Evolutionary conservation across 768 basidiomycete genomes (phyloP), one percentile per base, ranked within the genome.

Genomic region (Amanita pseudoporphyria): DNA sequence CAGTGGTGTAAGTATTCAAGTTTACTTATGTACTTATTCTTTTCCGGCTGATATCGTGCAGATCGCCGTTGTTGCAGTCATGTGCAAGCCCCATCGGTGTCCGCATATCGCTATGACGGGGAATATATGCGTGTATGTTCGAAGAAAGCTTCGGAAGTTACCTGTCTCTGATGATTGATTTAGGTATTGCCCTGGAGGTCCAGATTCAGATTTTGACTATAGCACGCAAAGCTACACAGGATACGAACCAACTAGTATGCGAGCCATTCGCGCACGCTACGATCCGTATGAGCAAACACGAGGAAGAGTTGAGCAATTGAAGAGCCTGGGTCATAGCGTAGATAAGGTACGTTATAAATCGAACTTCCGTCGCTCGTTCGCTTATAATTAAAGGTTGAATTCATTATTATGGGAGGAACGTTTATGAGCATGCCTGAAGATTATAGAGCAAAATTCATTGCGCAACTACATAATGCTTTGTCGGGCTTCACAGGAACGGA

Each of bases 351-450:
- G 66, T 52, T 19, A 32, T 14, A 6, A 12, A 5, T 28, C 18
- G n/a, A 10, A 18, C 22, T 16, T 26, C 37, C 22, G 24, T 47
- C 39, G 16, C 43, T 33, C 9, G 13, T 21, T 24, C 24, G 16
- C 30, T 39, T 9, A 41, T 21, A 26, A 22, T 32, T 44, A 31
- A 47, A 88, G 87, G 84, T 91, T 26, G 88, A 90, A 58, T 87
- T 84, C 57, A 97, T 96, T 55, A 76, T 95, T 53, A 97, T 97
- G 96, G 96, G 96, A 19, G 96, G 96, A 39, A 99, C 96, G 9
- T 99, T 99, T 66, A 97, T 99, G 93, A 97, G 94, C 61, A 95
- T 97, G 87, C 88, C 94, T 32, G 93, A 98, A 64, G 89, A 92
- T 39, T 98, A 99, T 63, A 79, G 96, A 53, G 82, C 80, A 53